phyloP scores from a whole-genome alignment of 129 eudicot genomes.

The Flaveria robusta region DNA sequence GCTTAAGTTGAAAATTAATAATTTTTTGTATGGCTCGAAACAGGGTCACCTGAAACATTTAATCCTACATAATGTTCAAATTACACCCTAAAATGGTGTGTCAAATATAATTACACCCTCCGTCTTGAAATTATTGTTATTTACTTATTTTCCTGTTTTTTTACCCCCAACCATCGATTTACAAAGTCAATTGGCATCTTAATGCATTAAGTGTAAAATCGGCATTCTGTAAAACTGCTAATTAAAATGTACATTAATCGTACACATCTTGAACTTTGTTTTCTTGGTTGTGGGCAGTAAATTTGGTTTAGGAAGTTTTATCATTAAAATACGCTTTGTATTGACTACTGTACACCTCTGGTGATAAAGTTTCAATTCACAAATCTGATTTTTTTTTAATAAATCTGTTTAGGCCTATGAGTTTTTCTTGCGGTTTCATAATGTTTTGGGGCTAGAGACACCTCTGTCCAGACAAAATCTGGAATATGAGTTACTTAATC shows the following conservation, averaged over 20 bases:
- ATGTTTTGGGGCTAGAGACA: slow-evolving; percentile 57
- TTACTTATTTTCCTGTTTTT: background rate
- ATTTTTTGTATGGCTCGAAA: background rate
- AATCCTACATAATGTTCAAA: background rate
- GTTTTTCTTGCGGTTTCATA: slow-evolving; percentile 65
- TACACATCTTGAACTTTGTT: background rate
- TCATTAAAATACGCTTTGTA: background rate
- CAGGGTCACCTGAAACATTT: background rate
- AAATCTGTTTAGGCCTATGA: slow-evolving; percentile 69
- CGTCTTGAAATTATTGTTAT: background rate
- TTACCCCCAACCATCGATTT: background rate
- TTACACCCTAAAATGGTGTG: background rate
- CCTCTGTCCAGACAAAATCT: slow-evolving; percentile 61
- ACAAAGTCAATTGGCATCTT: background rate
- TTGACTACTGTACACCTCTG: background rate
- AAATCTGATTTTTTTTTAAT: slow-evolving; percentile 23
- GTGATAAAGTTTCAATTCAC: background rate
- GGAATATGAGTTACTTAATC: slow-evolving; percentile 67
- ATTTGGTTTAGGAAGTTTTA: slow-evolving; percentile 13
- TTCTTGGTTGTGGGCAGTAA: background rate
- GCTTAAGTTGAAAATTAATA: slow-evolving; percentile 9
- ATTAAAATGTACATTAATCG: background rate
- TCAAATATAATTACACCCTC: background rate
- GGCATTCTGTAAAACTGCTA: background rate
- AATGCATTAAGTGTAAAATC: background rate